A percentile compares a stretch with the other conserved stretches of the same genome.
phyloP scores from a whole-genome alignment of 192 early-diverging fungal species.

The Chytriomyces confervae region DNA sequence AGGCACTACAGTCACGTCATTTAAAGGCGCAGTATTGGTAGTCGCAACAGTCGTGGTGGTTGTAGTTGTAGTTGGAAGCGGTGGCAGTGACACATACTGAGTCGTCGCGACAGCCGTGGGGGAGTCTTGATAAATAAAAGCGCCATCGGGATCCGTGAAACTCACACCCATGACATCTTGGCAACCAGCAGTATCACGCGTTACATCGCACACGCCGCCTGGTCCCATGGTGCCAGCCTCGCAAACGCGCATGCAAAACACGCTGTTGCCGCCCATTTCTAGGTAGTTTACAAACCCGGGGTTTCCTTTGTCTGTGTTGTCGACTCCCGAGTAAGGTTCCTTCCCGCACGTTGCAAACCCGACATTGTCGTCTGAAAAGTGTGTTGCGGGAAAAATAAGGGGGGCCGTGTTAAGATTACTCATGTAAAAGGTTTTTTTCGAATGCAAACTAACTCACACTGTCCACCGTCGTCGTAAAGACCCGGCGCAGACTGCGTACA shows the following conservation, averaged over 20 bases:
- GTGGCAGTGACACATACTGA: neutral
- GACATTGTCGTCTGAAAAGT: neutral
- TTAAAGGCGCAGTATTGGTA: neutral
- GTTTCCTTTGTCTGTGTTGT: neutral
- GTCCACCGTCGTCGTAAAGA: conserved; percentile 46
- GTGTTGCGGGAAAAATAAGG: too few species aligned
- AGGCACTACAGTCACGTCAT: neutral
- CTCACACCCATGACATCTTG: conserved; percentile 2
- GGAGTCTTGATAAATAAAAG: neutral
- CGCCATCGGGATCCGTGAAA: neutral
- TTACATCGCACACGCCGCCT: conserved; percentile 22
- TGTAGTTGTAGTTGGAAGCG: conserved; percentile 2
- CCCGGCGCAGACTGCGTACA: conserved; percentile 25
- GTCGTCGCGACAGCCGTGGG: neutral
- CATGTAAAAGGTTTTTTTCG: too few species aligned
- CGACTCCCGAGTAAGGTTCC: neutral
- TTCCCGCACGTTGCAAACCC: conserved; percentile 2
- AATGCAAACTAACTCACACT: conserved; percentile 13
- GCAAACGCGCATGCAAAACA: conserved; percentile 10
- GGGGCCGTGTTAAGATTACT: too few species aligned
- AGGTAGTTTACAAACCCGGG: neutral
- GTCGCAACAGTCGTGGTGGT: neutral
- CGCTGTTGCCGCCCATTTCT: neutral
- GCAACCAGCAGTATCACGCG: conserved; percentile 19
- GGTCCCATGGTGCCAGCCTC: conserved; percentile 15